phyloP scores from a whole-genome alignment of 1,284 basidiomycete genomes.

The Uromyces viciae-fabae region DNA sequence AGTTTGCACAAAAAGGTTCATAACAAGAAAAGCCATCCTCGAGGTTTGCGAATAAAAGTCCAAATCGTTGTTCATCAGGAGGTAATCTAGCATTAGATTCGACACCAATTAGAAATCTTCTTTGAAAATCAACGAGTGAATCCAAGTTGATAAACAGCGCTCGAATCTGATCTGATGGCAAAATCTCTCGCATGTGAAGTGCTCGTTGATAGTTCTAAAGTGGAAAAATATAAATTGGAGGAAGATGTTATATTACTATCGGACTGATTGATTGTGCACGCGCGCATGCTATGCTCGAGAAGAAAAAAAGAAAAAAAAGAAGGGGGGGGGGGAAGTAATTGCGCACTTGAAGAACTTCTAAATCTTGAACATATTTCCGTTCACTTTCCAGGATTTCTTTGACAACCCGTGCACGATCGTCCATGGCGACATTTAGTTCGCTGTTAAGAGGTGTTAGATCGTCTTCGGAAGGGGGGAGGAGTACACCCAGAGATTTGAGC shows the following conservation, averaged over 20 bases:
- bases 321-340: constrained; percentile 38
- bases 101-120: constrained; percentile 89
- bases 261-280: background rate
- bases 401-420: constrained; percentile 72
- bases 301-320: background rate
- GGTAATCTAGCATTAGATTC: constrained; percentile 74
- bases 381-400: constrained; percentile 88
- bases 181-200: constrained; percentile 72
- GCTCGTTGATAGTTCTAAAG: constrained; percentile 55
- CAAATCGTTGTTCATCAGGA: constrained; percentile 63
- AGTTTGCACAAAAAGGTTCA: constrained; percentile 96
- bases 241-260: no score
- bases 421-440: constrained; percentile 47
- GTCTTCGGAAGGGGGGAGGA: constrained; percentile 48
- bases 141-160: constrained; percentile 92
- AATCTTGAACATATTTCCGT: constrained; percentile 94
- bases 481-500: constrained; percentile 26
- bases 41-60: constrained; percentile 64
- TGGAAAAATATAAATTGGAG: background rate
- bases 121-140: constrained; percentile 92
- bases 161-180: constrained; percentile 91
- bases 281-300: background rate
- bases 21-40: constrained; percentile 87
- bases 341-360: constrained; percentile 89
- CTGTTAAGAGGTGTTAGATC: constrained; percentile 48